phyloP scores from a whole-genome alignment of 2,329 filamentous ascomycete genomes.

The Dothideomycetes sp. region DNA sequence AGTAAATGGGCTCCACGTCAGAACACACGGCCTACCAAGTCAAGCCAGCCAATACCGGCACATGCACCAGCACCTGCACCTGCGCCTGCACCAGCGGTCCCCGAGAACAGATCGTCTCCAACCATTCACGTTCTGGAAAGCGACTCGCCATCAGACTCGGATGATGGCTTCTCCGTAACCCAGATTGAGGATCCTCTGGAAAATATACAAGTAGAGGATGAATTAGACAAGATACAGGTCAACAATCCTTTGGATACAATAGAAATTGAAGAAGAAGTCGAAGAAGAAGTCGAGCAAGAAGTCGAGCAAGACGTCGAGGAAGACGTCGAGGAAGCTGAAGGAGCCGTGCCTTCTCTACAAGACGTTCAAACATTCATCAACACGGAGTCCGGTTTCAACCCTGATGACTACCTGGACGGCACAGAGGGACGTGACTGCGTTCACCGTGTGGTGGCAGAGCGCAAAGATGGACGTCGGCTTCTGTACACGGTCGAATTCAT shows the following conservation, averaged over 20 bases:
- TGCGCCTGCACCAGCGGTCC: neutral
- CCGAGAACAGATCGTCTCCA: too few species aligned
- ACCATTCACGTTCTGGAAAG: too few species aligned
- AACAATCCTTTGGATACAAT: too few species aligned
- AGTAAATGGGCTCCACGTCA: conserved; percentile 15
- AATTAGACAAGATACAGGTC: too few species aligned
- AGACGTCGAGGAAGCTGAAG: conserved; percentile 1
- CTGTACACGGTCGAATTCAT: conserved; percentile 31
- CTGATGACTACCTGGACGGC: conserved; percentile 14
- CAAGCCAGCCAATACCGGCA: neutral
- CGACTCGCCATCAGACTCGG: neutral
- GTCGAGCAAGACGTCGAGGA: conserved; percentile 4
- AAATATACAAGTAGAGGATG: too few species aligned
- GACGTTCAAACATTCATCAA: conserved; percentile 1
- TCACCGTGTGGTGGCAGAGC: conserved; percentile 28
- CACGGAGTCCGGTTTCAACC: conserved; percentile 2
- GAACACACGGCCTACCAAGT: neutral
- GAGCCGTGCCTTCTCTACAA: neutral
- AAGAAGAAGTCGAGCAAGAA: too few species aligned
- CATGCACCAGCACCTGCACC: neutral
- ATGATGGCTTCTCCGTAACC: neutral
- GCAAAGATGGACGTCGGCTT: conserved; percentile 19
- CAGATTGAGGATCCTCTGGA: too few species aligned
- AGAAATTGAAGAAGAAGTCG: too few species aligned
- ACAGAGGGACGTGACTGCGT: conserved; percentile 20